Evolutionary conservation across 129 eudicot species (phyloP).

Genomic region (Lactuca sativa): DNA sequence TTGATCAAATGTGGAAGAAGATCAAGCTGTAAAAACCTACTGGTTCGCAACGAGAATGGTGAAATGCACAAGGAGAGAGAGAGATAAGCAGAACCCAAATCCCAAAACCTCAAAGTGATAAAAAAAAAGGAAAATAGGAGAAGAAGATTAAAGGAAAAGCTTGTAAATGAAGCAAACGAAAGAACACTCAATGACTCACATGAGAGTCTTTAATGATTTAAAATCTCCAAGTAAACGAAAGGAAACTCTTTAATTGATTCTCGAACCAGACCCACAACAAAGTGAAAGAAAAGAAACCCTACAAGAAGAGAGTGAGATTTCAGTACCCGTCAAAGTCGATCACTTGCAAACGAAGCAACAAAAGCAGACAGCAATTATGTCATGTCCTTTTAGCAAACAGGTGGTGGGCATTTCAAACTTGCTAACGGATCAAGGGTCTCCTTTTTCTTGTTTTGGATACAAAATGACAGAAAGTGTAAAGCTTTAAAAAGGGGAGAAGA

Average conservation of each 20-base stretch:
- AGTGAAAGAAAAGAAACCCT: constrained; percentile 19
- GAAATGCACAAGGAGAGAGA: constrained; percentile 12
- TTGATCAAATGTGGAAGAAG: neutral
- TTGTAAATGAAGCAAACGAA: constrained; percentile 49
- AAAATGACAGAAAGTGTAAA: neutral
- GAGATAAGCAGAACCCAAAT: constrained; percentile 43
- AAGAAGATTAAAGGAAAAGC: constrained; percentile 32
- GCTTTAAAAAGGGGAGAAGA: neutral
- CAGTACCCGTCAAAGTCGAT: constrained; percentile 28
- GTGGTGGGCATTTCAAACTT: constrained; percentile 29
- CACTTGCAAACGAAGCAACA: constrained; percentile 71
- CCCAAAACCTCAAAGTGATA: constrained; percentile 56
- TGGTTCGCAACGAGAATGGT: constrained; percentile 5
- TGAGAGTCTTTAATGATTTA: constrained; percentile 44
- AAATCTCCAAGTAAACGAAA: constrained; percentile 28
- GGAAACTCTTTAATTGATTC: constrained; percentile 37
- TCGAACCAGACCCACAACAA: constrained; percentile 41
- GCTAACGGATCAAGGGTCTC: neutral
- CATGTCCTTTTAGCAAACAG: constrained; percentile 20
- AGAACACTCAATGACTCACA: constrained; percentile 42
- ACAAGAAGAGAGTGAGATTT: constrained; percentile 10
- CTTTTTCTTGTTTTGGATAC: constrained; percentile 16
- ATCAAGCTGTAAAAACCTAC: neutral
- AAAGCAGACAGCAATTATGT: constrained; percentile 32
- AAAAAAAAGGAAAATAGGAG: constrained; percentile 27